Base-by-base conservation (phyloP, 495 filamentous ascomycete species). In the Aspergillus diversus region DNA sequence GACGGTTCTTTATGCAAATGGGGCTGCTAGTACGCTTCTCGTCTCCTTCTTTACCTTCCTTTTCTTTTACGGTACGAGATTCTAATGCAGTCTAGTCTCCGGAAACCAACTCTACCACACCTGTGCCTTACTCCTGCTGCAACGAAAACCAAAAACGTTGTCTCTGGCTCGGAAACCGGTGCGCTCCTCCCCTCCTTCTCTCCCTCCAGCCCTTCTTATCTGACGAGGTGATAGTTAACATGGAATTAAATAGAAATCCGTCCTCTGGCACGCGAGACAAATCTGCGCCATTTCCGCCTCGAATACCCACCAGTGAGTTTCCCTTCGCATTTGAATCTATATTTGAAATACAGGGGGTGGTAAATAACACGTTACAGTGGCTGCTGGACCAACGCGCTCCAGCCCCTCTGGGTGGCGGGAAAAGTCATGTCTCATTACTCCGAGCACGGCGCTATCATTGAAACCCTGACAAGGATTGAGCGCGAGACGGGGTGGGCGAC, bases 331-430 rank as follows among this genome's bases (percentile, higher is more conserved):
- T 1, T 16, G n/a, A 50, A 1, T 1, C 13, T n/a, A 31, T 27
- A 11, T 2, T 21, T 50, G 2, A 27, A 27, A 11, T 4, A 49
- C 4, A 27, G 6, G 15, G 16, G 16, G 13, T 11, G 64, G 61
- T 37, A 71, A 74, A 35, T 51, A 60, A 21, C 60, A 68, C 1
- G 21, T 27, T 27, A 27, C 57, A 76, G 78, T 66, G 77, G 77
- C 15, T 78, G 77, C 61, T 74, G 77, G 71, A 81, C 75, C 6
- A 81, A 81, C 68, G 75, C 77, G 9, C 74, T 82, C 4, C 80
- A 82, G 57, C 77, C 80, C 16, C 71, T 81, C 15, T 82, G 76
- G 77, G 65, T 81, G 21, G 80, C 80, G 3, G 80, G 80, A 6
- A 75, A 74, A 57, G 66, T 75, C 13, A 74, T 81, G 66, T 80